These are phyloP conservation scores for Lasiosphaeris hirsuta DNA, from an alignment of 495 filamentous ascomycete genomes.

Conservation along the genomic window DNA sequence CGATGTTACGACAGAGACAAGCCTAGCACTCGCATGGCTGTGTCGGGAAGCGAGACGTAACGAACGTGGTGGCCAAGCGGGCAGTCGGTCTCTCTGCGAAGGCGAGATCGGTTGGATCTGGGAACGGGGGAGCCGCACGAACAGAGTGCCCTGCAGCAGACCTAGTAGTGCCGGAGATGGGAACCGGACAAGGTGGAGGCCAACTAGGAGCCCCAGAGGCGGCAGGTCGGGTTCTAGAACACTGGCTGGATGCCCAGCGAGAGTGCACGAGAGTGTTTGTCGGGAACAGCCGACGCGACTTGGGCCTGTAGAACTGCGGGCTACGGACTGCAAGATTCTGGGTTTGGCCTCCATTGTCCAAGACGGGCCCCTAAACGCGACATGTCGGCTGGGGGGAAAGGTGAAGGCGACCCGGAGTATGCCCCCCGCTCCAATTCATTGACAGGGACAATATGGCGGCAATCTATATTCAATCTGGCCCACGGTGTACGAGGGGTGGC, in stretches of 20 bases:
- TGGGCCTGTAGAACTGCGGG: neutral
- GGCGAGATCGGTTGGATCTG: neutral
- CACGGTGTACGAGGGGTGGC: slow-evolving; percentile 6
- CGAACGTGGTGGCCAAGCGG: slow-evolving; percentile 8
- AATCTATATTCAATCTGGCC: slow-evolving; percentile 22
- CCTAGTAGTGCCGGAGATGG: neutral
- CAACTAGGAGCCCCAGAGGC: neutral
- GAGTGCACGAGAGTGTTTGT: neutral
- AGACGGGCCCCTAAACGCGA: neutral
- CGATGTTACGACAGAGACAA: slow-evolving; percentile 6
- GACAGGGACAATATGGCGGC: slow-evolving; percentile 14
- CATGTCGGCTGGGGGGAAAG: slow-evolving; percentile 12
- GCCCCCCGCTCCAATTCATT: slow-evolving; percentile 9
- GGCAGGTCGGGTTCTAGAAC: slow-evolving; percentile 11
- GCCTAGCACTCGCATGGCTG: neutral
- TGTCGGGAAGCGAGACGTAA: slow-evolving; percentile 9
- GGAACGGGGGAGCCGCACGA: slow-evolving; percentile 2
- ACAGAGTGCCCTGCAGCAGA: neutral
- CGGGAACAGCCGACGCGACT: neutral
- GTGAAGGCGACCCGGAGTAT: slow-evolving; percentile 1
- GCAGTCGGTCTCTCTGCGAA: neutral
- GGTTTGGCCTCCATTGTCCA: neutral
- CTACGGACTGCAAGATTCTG: neutral
- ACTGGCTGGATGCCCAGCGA: neutral
- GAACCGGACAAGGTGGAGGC: neutral